Conservation (phyloP, 1,284 basidiomycete species). For the Malassezia japonica region DNA sequence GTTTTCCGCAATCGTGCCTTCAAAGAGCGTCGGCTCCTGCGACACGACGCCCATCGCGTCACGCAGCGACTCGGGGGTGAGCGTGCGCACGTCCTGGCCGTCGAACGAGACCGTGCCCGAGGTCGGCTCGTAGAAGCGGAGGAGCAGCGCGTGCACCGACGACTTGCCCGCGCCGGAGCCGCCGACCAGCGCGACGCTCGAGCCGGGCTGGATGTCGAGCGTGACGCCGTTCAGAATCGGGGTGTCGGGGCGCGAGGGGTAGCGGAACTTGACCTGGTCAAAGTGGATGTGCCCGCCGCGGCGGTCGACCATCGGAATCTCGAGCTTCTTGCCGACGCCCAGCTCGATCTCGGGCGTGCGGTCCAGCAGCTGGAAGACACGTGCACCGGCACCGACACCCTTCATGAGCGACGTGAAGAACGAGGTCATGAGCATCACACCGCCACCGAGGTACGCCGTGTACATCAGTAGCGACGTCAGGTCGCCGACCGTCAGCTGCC, state of each 20-base stretch:
- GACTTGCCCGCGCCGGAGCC: constrained; percentile 58
- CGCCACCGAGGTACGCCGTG: constrained; percentile 74
- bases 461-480: constrained; percentile 70
- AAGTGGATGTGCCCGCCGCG: constrained; percentile 43
- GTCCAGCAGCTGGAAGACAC: constrained; percentile 87
- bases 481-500: constrained; percentile 61
- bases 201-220: constrained; percentile 44
- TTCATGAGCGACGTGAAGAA: constrained; percentile 53
- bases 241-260: constrained; percentile 46
- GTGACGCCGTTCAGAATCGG: constrained; percentile 48
- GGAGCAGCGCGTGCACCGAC: constrained; percentile 74
- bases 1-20: constrained; percentile 81
- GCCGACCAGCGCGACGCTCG: constrained; percentile 48
- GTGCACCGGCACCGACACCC: constrained; percentile 80
- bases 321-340: constrained; percentile 22
- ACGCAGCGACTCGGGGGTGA: constrained; percentile 55
- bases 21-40: constrained; percentile 49
- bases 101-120: constrained; percentile 72
- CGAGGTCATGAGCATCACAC: constrained; percentile 49
- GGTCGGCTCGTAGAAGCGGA: constrained; percentile 86
- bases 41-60: constrained; percentile 41
- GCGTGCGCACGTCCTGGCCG: constrained; percentile 77
- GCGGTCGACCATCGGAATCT: constrained; percentile 11
- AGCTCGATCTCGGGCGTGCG: constrained; percentile 44
- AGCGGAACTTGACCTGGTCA: constrained; percentile 50